These are phyloP conservation scores for Parietaria judaica DNA, from an alignment of 306 rosid genomes.

Conservation along the genomic window DNA sequence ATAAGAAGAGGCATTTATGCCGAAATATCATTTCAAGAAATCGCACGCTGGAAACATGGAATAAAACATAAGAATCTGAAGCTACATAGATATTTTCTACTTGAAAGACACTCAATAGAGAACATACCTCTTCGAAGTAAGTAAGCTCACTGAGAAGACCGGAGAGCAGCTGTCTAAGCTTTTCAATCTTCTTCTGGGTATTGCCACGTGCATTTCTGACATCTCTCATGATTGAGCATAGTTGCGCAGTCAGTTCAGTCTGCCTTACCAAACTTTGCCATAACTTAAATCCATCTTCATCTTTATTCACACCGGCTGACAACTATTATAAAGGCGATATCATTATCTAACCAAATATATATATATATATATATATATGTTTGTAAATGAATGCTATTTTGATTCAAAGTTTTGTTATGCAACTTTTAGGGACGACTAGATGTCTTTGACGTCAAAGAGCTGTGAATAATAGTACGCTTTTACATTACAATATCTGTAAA, in stretches of 20 bases:
- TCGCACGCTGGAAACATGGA: conserved; percentile 1
- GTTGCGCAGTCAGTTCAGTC: conserved; percentile 90
- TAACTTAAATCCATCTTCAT: conserved; percentile 78
- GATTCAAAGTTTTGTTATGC: too few relatives aligned
- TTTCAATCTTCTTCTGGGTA: conserved; percentile 93
- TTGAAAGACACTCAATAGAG: conserved; percentile 13
- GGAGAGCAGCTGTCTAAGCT: conserved; percentile 90
- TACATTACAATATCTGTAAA: too few relatives aligned
- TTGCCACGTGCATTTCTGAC: conserved; percentile 89
- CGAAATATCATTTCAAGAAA: too few relatives aligned
- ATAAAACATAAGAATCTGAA: neutral
- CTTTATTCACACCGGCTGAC: conserved; percentile 58
- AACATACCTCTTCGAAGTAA: conserved; percentile 82
- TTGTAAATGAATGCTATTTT: conserved; percentile 19
- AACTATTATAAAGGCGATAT: conserved; percentile 33
- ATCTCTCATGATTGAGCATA: conserved; percentile 85
- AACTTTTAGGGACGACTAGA: too few relatives aligned
- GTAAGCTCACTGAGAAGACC: conserved; percentile 97
- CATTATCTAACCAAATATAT: conserved; percentile 22
- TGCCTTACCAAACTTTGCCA: conserved; percentile 98
- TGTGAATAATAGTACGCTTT: too few relatives aligned
- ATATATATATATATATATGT: too few relatives aligned
- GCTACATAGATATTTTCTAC: conserved; percentile 7
- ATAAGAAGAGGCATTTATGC: too few relatives aligned
- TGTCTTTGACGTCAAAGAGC: too few relatives aligned